Conservation (phyloP, 352 stramenopile species). For the Phytophthora macrochlamydospora region DNA sequence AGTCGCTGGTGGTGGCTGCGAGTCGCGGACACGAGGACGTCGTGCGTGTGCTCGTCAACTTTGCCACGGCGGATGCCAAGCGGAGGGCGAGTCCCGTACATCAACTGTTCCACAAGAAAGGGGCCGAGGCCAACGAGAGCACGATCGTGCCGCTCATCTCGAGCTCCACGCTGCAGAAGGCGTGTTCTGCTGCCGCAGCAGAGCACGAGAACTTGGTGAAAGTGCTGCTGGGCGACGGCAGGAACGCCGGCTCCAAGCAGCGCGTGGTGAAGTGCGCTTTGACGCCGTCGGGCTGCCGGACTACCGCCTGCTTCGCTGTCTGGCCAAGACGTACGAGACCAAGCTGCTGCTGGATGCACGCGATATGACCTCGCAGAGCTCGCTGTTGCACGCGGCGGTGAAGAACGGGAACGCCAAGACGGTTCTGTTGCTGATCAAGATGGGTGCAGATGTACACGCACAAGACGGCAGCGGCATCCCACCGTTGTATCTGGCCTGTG, state of each 20-base stretch:
- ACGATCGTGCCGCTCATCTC: slow-evolving; percentile 37
- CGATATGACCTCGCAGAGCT: slow-evolving; percentile 50
- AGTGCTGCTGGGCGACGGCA: slow-evolving; percentile 60
- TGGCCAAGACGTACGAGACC: slow-evolving; percentile 55
- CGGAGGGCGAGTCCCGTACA: slow-evolving; percentile 36
- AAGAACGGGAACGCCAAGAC: slow-evolving; percentile 59
- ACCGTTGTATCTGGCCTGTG: slow-evolving; percentile 77
- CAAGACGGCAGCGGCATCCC: slow-evolving; percentile 69
- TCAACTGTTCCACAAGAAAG: slow-evolving; percentile 43
- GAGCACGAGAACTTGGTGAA: slow-evolving; percentile 48
- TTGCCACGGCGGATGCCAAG: slow-evolving; percentile 29
- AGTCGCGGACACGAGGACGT: slow-evolving; percentile 49
- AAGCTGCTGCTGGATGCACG: slow-evolving; percentile 46
- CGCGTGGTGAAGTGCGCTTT: slow-evolving; percentile 50
- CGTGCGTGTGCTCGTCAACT: slow-evolving; percentile 44
- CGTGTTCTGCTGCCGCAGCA: slow-evolving; percentile 50
- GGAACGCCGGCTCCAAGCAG: slow-evolving; percentile 28
- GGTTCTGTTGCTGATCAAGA: slow-evolving; percentile 60
- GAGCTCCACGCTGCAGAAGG: slow-evolving; percentile 46
- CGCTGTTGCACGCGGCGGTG: slow-evolving; percentile 68
- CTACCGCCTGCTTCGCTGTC: slow-evolving; percentile 55
- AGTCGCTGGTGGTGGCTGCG: slow-evolving; percentile 53
- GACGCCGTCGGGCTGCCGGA: slow-evolving; percentile 53
- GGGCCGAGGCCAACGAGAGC: slow-evolving; percentile 23
- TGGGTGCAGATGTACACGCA: slow-evolving; percentile 70